A percentile compares a stretch with the other conserved stretches of the same genome.
Conservation (phyloP, 2,329 filamentous ascomycete genomes). For the Acrodontium crateriforme region DNA sequence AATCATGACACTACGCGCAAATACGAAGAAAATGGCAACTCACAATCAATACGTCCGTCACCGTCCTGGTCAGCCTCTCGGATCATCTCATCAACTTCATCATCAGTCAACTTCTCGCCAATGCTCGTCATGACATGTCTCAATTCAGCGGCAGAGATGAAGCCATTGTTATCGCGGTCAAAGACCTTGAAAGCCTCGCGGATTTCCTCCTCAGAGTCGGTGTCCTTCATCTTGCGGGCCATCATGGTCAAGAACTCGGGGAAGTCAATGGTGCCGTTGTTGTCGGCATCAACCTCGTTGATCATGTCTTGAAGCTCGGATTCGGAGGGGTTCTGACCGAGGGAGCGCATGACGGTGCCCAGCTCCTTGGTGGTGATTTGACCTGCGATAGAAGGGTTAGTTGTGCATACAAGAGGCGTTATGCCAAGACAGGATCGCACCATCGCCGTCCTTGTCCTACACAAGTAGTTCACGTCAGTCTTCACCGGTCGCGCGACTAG, state of each 20-base stretch:
- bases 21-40: slow-evolving; percentile 13
- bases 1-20: neutral
- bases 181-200: slow-evolving; percentile 53
- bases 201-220: slow-evolving; percentile 51
- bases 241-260: slow-evolving; percentile 55
- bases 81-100: slow-evolving; percentile 54
- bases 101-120: slow-evolving; percentile 50
- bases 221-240: slow-evolving; percentile 48
- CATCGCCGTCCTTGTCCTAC: slow-evolving; percentile 46
- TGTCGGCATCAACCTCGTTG: slow-evolving; percentile 52
- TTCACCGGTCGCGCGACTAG: slow-evolving; percentile 4
- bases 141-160: slow-evolving; percentile 49
- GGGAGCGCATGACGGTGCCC: slow-evolving; percentile 49
- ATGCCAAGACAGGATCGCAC: slow-evolving; percentile 23
- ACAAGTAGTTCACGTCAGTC: slow-evolving; percentile 8
- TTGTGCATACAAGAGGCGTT: neutral
- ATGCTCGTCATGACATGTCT: slow-evolving; percentile 50
- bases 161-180: slow-evolving; percentile 51
- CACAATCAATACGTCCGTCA: slow-evolving; percentile 51
- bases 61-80: slow-evolving; percentile 51
- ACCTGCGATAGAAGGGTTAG: slow-evolving; percentile 26
- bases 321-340: slow-evolving; percentile 49
- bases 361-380: slow-evolving; percentile 52
- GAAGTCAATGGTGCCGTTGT: slow-evolving; percentile 53
- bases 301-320: slow-evolving; percentile 53